Percentiles rank a stretch among this genome's conserved stretches.
These are phyloP conservation scores for Penicillium verrucosum DNA, from an alignment of 2,329 filamentous ascomycete genomes.

Conservation along the genomic window DNA sequence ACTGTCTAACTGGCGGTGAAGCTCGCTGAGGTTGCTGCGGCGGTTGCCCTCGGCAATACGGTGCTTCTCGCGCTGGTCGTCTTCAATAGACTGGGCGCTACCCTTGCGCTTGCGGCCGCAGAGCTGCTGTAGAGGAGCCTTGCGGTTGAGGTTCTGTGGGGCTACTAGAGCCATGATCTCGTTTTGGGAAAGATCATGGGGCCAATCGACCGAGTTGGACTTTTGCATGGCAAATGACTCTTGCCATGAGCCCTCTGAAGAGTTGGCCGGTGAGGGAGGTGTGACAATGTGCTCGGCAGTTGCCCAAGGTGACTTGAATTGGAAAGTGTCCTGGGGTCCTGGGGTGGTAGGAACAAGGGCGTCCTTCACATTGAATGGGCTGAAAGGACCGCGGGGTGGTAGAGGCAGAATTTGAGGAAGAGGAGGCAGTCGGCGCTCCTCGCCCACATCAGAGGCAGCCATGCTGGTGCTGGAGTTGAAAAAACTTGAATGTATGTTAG, in stretches of 20 bases:
- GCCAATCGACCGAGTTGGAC: slow-evolving; percentile 29
- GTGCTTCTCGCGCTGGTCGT: slow-evolving; percentile 42
- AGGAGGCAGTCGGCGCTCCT: slow-evolving; percentile 38
- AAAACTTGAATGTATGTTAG: slow-evolving; percentile 14
- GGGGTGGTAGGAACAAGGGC: slow-evolving; percentile 33
- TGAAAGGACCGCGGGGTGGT: slow-evolving; percentile 38
- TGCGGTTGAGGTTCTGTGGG: slow-evolving; percentile 38
- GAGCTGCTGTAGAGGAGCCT: slow-evolving; percentile 39
- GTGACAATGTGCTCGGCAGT: slow-evolving; percentile 29
- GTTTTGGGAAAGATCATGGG: slow-evolving; percentile 31
- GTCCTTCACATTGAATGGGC: slow-evolving; percentile 32
- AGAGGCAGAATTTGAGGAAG: slow-evolving; percentile 38
- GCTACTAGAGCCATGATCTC: slow-evolving; percentile 37
- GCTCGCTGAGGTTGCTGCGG: slow-evolving; percentile 40
- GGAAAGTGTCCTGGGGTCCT: slow-evolving; percentile 34
- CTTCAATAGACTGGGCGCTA: slow-evolving; percentile 31
- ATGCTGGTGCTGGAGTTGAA: slow-evolving; percentile 18
- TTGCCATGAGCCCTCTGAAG: slow-evolving; percentile 37
- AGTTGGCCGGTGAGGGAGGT: slow-evolving; percentile 39
- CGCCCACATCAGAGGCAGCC: slow-evolving; percentile 28
- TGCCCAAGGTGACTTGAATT: slow-evolving; percentile 34
- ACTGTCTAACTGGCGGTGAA: slow-evolving; percentile 38
- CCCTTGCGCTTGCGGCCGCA: slow-evolving; percentile 42
- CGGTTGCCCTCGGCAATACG: slow-evolving; percentile 41
- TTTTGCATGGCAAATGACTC: slow-evolving; percentile 33